These are phyloP conservation scores for Lodderomyces oxycetoniae DNA, from an alignment of 1,139 yeast genomes.

Conservation along the genomic window DNA sequence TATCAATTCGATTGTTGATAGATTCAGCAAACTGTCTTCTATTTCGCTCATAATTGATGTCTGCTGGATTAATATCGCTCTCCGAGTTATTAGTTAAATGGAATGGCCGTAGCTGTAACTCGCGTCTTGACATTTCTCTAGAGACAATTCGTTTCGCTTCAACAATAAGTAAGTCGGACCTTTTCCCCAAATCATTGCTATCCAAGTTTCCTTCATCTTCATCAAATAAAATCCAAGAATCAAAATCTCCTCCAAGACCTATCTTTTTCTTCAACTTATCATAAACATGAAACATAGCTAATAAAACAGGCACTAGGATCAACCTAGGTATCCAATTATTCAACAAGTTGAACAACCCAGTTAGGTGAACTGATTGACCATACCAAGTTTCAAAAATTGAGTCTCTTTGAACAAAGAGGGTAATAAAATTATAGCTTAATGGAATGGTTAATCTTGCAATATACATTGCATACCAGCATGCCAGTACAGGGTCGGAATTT, in stretches of 20 bases:
- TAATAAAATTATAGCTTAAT: conserved; percentile 71
- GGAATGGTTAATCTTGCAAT: conserved; percentile 82
- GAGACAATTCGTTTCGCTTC: conserved; percentile 41
- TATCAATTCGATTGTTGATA: conserved; percentile 16
- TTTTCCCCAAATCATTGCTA: conserved; percentile 15
- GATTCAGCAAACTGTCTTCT: conserved; percentile 25
- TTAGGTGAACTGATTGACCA: conserved; percentile 69
- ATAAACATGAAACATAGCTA: conserved; percentile 66
- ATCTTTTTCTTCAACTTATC: conserved; percentile 52
- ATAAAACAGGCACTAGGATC: conserved; percentile 58
- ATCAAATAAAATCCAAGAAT: conserved; percentile 50
- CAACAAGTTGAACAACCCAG: conserved; percentile 68
- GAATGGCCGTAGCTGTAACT: conserved; percentile 26
- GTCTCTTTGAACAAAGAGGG: conserved; percentile 49
- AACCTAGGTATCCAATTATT: conserved; percentile 75
- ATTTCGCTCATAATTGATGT: conserved; percentile 30
- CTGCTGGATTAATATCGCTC: conserved; percentile 20
- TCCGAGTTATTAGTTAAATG: conserved; percentile 16
- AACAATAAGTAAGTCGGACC: conserved; percentile 36
- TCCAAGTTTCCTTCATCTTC: conserved; percentile 22
- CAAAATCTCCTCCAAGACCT: conserved; percentile 51
- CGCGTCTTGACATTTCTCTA: conserved; percentile 32
- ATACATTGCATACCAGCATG: conserved; percentile 75
- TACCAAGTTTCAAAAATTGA: conserved; percentile 56
- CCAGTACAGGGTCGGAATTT: conserved; percentile 69